Evolutionary conservation across 208 protist genomes (phyloP).

Genomic region (Leishmania guyanensis): DNA sequence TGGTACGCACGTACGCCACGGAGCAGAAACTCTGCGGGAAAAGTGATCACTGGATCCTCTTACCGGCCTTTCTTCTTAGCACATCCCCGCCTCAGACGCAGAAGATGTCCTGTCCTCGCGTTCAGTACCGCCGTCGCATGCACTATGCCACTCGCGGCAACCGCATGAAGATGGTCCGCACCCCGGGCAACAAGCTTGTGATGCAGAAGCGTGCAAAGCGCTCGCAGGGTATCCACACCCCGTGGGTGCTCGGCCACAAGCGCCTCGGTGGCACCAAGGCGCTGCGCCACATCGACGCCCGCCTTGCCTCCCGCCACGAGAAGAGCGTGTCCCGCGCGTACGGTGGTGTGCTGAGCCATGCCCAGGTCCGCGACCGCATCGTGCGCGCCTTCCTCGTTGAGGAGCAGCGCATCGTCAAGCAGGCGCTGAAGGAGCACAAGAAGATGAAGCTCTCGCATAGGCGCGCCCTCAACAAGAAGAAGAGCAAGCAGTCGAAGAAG

Average conservation of each 20-base stretch:
- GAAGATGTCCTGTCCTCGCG: slow-evolving; percentile 68
- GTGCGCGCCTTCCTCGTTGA: slow-evolving; percentile 99
- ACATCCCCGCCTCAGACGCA: neutral
- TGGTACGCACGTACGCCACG: neutral
- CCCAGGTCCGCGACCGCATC: slow-evolving; percentile 96
- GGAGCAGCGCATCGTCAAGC: slow-evolving; percentile 99
- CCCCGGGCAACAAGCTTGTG: slow-evolving; percentile 92
- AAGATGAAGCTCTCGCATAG: slow-evolving; percentile 72
- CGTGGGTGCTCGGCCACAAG: slow-evolving; percentile 93
- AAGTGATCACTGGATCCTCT: neutral
- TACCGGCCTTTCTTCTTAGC: neutral
- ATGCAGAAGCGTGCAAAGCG: slow-evolving; percentile 96
- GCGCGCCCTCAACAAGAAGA: slow-evolving; percentile 70
- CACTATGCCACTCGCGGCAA: slow-evolving; percentile 81
- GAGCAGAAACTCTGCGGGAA: neutral
- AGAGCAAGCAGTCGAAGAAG: slow-evolving; percentile 57
- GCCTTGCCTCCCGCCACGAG: slow-evolving; percentile 82
- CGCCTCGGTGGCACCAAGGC: slow-evolving; percentile 92
- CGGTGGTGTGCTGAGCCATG: slow-evolving; percentile 95
- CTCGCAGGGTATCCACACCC: slow-evolving; percentile 91
- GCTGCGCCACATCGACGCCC: slow-evolving; percentile 91
- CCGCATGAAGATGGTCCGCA: slow-evolving; percentile 85
- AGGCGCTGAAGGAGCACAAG: slow-evolving; percentile 71
- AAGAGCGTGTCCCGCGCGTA: slow-evolving; percentile 98
- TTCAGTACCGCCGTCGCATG: slow-evolving; percentile 80